Conservation (phyloP, 2,329 filamentous ascomycete genomes). For the Trichophyton verrucosum region DNA sequence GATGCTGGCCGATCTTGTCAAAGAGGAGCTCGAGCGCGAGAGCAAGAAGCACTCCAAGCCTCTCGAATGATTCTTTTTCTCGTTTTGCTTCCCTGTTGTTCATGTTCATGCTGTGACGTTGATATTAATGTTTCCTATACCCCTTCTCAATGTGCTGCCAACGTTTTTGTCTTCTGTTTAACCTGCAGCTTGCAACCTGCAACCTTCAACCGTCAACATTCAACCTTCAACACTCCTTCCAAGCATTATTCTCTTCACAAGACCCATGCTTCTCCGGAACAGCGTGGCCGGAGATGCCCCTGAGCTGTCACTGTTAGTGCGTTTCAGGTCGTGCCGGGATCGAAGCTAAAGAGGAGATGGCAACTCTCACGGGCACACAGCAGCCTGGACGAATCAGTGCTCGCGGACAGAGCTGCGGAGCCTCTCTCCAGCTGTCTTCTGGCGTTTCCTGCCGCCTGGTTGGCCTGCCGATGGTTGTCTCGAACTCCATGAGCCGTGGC, state of each 20-base stretch:
- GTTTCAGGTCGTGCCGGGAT: not conserved
- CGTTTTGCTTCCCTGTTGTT: not conserved
- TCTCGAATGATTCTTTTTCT: not conserved
- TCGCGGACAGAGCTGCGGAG: not conserved
- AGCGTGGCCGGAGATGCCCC: not conserved
- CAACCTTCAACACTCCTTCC: no score
- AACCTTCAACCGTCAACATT: not conserved
- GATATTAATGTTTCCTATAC: conserved; percentile 1
- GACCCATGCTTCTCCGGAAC: not conserved
- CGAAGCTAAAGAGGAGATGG: not conserved
- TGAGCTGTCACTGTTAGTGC: not conserved
- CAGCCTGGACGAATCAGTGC: not conserved
- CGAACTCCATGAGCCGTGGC: not conserved
- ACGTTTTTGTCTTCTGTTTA: no score
- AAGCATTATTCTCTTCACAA: not conserved
- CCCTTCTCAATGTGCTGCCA: not conserved
- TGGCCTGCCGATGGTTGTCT: not conserved
- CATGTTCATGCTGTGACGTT: not conserved
- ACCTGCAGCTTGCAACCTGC: not conserved
- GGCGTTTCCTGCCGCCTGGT: not conserved
- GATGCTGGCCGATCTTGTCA: not conserved
- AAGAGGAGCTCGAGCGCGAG: conserved; percentile 4
- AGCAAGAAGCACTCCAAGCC: not conserved
- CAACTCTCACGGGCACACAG: not conserved
- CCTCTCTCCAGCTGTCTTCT: not conserved